Conservation (phyloP, 805 yeast species). For the Saturnispora halmiae region DNA sequence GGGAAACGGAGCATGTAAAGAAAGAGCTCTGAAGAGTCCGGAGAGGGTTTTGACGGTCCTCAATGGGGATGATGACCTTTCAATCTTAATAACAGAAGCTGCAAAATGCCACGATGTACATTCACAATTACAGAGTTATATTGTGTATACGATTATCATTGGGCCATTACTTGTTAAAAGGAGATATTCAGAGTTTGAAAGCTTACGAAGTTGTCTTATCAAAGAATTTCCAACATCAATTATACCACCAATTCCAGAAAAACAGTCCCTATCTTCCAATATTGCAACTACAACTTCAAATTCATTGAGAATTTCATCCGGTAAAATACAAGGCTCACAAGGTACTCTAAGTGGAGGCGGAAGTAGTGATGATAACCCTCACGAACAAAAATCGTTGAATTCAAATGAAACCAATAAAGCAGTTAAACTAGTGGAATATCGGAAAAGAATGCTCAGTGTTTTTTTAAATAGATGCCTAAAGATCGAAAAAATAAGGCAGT, state of each 20-base stretch:
- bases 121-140: conserved; percentile 36
- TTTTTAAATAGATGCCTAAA: conserved; percentile 70
- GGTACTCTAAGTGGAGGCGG: neutral
- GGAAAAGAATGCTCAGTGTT: conserved; percentile 65
- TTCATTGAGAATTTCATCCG: conserved; percentile 19
- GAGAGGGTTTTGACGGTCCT: conserved; percentile 22
- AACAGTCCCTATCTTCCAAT: conserved; percentile 47
- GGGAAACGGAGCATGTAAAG: neutral
- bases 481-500: conserved; percentile 45
- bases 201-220: conserved; percentile 60
- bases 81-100: conserved; percentile 56
- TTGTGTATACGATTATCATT: conserved; percentile 74
- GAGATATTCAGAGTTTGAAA: conserved; percentile 88
- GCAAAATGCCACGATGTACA: conserved; percentile 78
- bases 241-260: conserved; percentile 91
- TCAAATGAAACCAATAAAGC: conserved; percentile 7
- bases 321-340: neutral
- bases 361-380: neutral
- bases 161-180: conserved; percentile 58
- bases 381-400: neutral
- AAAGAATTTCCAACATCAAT: conserved; percentile 71
- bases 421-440: conserved; percentile 37
- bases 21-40: conserved; percentile 10
- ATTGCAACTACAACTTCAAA: conserved; percentile 25
- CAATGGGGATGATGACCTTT: conserved; percentile 12